phyloP scores from a whole-genome alignment of 148 eudicot species.

The Dianthus caryophyllus region DNA sequence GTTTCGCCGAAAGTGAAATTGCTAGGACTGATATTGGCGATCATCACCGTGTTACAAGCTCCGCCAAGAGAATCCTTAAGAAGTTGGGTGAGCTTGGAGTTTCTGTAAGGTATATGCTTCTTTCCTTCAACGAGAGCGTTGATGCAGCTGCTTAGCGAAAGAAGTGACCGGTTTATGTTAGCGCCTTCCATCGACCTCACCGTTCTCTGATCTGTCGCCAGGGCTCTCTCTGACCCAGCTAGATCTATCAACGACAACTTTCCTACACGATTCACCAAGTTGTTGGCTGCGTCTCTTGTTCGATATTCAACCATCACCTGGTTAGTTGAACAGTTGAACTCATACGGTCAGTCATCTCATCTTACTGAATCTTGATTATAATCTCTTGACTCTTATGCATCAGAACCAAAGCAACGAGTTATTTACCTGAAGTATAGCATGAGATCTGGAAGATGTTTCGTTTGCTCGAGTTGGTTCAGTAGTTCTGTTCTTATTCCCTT shows the following conservation, averaged over 20 bases:
- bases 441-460: slow-evolving; percentile 88
- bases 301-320: slow-evolving; percentile 72
- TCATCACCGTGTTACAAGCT: slow-evolving; percentile 89
- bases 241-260: slow-evolving; percentile 78
- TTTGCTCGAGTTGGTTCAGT: slow-evolving; percentile 92
- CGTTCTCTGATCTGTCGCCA: slow-evolving; percentile 86
- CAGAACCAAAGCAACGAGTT: background rate
- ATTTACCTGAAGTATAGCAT: slow-evolving; percentile 85
- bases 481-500: slow-evolving; percentile 77
- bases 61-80: slow-evolving; percentile 90
- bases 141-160: slow-evolving; percentile 90
- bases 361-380: background rate
- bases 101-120: slow-evolving; percentile 85
- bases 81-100: slow-evolving; percentile 90
- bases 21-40: slow-evolving; percentile 81
- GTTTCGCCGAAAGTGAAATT: slow-evolving; percentile 77
- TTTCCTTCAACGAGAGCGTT: slow-evolving; percentile 91
- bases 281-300: slow-evolving; percentile 51
- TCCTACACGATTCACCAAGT: slow-evolving; percentile 54
- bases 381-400: background rate
- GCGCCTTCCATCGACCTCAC: slow-evolving; percentile 83
- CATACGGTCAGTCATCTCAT: slow-evolving; percentile 1
- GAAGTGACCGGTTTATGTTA: slow-evolving; percentile 72
- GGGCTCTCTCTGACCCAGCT: slow-evolving; percentile 89
- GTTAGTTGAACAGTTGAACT: background rate